Evolutionary conservation across 805 yeast species (phyloP), one percentile per base, ranked within the genome.

Genomic region (Ogataea allantospora): DNA sequence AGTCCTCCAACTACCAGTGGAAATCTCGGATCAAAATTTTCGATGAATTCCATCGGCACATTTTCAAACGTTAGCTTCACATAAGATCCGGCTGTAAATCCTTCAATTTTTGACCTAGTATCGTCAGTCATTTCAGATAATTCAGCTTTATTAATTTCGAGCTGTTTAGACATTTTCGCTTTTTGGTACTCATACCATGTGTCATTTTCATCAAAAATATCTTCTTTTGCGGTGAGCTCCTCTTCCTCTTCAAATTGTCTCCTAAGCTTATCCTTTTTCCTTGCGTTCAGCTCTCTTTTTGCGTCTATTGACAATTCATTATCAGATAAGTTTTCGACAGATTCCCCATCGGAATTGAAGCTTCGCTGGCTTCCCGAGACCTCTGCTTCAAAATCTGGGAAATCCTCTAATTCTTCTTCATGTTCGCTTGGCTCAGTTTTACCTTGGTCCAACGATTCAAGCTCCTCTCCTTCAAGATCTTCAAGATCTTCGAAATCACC

Each of bases 181-280:
- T 93, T 93, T 62, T 93, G 97, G 62, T 84, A 78, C 60, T 91
- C 98, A 60, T 91, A 93, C 99, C 99, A 93, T 0, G 96, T 88
- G 53, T 91, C 97, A 40, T 87, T 88, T 56, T 85, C 95, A 39
- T 77, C 82, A 29, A 58, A 58, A 29, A 62, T 64, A 43, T 74
- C 73, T 46, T 87, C 95, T 46, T 82, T 86, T 17, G 80, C 88
- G 12, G 85, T 86, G 49, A 78, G 77, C 41, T 78, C 82, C 30
- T 78, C 79, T 51, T 81, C 88, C 58, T 81, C 88, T 56, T 93
- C 98, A 55, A 93, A 88, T 58, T 93, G 97, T 53, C 86, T 71
- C 43, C 88, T 80, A 42, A 91, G 70, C 54, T 85, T 81, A 47
- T 89, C 97, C 55, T 93, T 95, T 68, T 85, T 88, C 44, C 82